Base-by-base conservation (phyloP, 2,329 filamentous ascomycete genomes). In the Cadophora sp. region DNA sequence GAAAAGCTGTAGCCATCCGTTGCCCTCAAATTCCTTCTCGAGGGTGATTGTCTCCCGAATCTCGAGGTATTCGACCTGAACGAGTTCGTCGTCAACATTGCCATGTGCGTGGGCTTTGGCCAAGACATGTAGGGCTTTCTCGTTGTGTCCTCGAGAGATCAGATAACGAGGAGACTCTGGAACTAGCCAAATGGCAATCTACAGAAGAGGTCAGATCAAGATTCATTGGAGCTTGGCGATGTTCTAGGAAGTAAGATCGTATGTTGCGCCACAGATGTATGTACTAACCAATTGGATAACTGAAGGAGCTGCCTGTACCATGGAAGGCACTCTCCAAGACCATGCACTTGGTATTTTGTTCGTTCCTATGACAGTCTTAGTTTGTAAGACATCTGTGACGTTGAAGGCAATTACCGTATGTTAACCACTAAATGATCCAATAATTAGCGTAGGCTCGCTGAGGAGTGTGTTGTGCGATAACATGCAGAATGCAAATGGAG, bases 61-160 rank as follows among this genome's bases (percentile, higher is more conserved):
- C 72, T 84, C 82, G 14, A 74, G 73, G 71, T 78, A 81, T 71
- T 83, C 81, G 64, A 79, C 75, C 51, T 79, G 75, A 40, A 82
- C 80, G 22, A 83, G 75, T 63, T 80, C 78, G 65, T 81, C 79
- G 34, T 79, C 66, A 26, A 73, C 63, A 67, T 82, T 71, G 50
- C 80, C 80, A 61, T 77, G 72, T 34, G 80, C 80, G 68, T 82
- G 85, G 48, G 82, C 83, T 31, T 85, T 81, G 27, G 80, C 80
- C 5, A 89, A 73, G 50, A 86, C 75, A 83, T 83, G 12, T 76
- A 79, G 70, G 80, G 84, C 72, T 83, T 83, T 71, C 84, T 82
- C 74, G 84, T 81, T 19, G 84, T 83, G 64, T 79, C 80, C 84
- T 67, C 84, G 83, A 40, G 73, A 67, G 14, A 77, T 81, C 72